Evolutionary conservation across 2,329 filamentous ascomycete genomes (phyloP).

Genomic region (Aureobasidium sp.): DNA sequence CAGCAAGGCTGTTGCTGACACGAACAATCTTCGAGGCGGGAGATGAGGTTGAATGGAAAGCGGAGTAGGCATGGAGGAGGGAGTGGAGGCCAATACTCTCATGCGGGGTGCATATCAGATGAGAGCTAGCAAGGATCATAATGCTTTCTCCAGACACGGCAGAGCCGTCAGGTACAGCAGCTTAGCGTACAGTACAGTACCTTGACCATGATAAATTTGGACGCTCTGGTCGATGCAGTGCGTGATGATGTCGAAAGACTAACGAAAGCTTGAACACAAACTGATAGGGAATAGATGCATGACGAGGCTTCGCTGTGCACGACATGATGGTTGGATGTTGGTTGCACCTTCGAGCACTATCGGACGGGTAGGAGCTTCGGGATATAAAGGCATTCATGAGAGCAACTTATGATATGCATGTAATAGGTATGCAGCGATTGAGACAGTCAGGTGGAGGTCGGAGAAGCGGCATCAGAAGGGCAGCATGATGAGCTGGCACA

Average conservation of each 20-base stretch:
- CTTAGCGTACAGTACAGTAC: too few species aligned
- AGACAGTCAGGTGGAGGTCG: neutral
- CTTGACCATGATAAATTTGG: neutral
- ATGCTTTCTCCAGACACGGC: neutral
- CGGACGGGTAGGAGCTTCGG: neutral
- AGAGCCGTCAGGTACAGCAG: neutral
- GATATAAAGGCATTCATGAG: neutral
- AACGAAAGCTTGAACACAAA: neutral
- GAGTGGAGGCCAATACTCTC: too few species aligned
- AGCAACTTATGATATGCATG: neutral
- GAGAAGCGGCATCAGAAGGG: too few species aligned
- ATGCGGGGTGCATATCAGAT: conserved; percentile 15
- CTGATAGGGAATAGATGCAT: neutral
- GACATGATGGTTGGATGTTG: neutral
- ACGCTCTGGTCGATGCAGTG: too few species aligned
- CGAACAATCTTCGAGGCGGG: neutral
- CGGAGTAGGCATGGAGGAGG: neutral
- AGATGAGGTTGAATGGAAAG: conserved; percentile 6
- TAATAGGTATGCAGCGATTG: neutral
- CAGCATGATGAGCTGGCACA: too few species aligned
- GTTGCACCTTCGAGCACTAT: neutral
- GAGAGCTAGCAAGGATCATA: conserved; percentile 13
- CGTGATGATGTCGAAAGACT: neutral
- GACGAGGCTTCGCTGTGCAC: neutral
- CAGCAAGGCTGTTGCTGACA: conserved; percentile 6